phyloP scores from a whole-genome alignment of 208 protist species.

The Naegleria gruberi region DNA sequence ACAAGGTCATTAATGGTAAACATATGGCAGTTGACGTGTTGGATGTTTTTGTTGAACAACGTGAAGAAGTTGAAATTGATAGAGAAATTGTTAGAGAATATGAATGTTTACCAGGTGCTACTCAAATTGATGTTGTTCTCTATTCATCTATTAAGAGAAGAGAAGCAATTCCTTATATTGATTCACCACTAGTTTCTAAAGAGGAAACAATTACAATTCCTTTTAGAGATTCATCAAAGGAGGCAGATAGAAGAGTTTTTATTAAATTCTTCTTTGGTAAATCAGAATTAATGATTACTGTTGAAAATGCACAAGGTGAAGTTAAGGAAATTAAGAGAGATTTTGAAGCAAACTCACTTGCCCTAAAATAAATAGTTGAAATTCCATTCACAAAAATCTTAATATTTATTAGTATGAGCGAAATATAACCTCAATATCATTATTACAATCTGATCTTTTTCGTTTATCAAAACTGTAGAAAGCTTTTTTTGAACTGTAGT shows the following conservation, averaged over 20 bases:
- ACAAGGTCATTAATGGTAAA: background rate
- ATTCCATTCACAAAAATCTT: too few species aligned
- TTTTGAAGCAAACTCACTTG: too few species aligned
- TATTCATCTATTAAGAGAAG: background rate
- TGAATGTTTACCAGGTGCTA: background rate
- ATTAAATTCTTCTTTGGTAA: background rate
- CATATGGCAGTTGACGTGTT: background rate
- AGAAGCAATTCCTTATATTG: background rate
- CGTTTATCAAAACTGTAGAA: too few species aligned
- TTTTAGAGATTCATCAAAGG: background rate
- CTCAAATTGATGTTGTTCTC: background rate
- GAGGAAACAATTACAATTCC: background rate
- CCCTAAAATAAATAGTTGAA: too few species aligned
- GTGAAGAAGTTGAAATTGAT: background rate
- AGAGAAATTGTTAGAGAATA: background rate
- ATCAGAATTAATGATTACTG: background rate
- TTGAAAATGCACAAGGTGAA: too few species aligned
- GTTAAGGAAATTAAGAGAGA: too few species aligned
- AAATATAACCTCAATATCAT: too few species aligned
- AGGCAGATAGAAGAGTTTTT: background rate
- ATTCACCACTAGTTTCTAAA: background rate
- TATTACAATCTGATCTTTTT: too few species aligned
- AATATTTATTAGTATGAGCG: too few species aligned
- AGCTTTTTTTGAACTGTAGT: too few species aligned
- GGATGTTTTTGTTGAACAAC: background rate